A percentile compares a stretch with the other conserved stretches of the same genome.
These are phyloP conservation scores for Zarea fungicola DNA, from an alignment of 2,329 filamentous ascomycete genomes.

Conservation along the genomic window DNA sequence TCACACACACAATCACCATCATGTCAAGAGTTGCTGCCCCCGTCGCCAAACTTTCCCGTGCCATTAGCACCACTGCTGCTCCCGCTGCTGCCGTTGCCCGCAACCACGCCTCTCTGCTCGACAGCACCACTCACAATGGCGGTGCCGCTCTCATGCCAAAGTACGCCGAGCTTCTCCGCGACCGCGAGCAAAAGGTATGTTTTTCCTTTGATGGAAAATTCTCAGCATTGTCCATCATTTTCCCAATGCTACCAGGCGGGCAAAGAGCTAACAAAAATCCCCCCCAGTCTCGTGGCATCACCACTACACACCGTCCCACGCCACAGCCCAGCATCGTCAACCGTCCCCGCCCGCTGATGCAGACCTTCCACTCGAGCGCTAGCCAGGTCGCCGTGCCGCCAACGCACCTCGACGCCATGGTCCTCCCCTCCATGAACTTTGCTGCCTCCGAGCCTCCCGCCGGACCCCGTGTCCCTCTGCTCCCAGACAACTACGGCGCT, in stretches of 20 bases:
- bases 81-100: conserved; percentile 33
- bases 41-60: conserved; percentile 43
- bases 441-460: conserved; percentile 27
- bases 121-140: conserved; percentile 29
- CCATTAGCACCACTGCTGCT: conserved; percentile 30
- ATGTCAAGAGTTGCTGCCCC: conserved; percentile 49
- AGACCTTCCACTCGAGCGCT: conserved; percentile 52
- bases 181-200: conserved; percentile 38
- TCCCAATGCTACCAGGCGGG: background rate
- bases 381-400: conserved; percentile 36
- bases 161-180: conserved; percentile 41
- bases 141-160: conserved; percentile 40
- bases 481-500: conserved; percentile 52
- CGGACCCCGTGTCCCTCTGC: conserved; percentile 51
- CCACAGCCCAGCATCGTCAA: conserved; percentile 39
- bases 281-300: conserved; percentile 34
- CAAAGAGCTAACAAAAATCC: background rate
- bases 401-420: conserved; percentile 45
- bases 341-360: conserved; percentile 54
- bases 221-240: too few species aligned
- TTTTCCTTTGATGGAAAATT: background rate
- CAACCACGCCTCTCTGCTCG: conserved; percentile 29
- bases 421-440: conserved; percentile 44
- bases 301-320: conserved; percentile 44
- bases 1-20: conserved; percentile 15